Percentiles rank a stretch among this genome's conserved stretches.
Conservation (phyloP, 1,139 yeast species). For the Eremothecium cymbalariae region DNA sequence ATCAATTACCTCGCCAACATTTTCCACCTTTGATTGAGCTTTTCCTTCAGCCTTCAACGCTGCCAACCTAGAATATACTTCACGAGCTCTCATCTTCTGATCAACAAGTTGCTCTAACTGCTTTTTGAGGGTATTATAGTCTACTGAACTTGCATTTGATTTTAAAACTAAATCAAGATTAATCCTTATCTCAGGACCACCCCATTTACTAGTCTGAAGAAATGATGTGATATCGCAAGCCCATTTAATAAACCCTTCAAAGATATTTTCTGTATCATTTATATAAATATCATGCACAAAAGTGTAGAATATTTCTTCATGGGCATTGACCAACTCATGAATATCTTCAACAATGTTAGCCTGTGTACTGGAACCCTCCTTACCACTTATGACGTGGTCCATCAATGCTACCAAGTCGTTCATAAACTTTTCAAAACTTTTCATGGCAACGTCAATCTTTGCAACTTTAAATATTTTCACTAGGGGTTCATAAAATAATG, state of each 20-base stretch:
- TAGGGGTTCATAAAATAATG: conserved; percentile 78
- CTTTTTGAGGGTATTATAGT: conserved; percentile 33
- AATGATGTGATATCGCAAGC: conserved; percentile 52
- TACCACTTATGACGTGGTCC: conserved; percentile 38
- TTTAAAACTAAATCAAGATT: conserved; percentile 33
- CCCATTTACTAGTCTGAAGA: conserved; percentile 47
- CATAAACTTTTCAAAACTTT: conserved; percentile 64
- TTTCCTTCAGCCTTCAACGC: conserved; percentile 22
- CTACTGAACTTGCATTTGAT: conserved; percentile 19
- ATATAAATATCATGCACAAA: conserved; percentile 71
- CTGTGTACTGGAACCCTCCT: conserved; percentile 34
- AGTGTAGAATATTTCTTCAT: conserved; percentile 60
- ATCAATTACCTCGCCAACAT: conserved; percentile 31
- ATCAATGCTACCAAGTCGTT: conserved; percentile 54
- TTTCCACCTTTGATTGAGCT: conserved; percentile 12
- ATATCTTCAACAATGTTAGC: conserved; percentile 56
- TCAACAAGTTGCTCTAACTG: conserved; percentile 42
- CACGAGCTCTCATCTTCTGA: conserved; percentile 39
- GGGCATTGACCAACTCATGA: conserved; percentile 55
- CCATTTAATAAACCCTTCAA: conserved; percentile 67
- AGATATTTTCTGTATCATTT: conserved; percentile 64
- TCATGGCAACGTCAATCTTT: conserved; percentile 65
- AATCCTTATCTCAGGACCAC: conserved; percentile 32
- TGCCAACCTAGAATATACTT: conserved; percentile 30
- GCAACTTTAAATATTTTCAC: conserved; percentile 70